Percentiles rank a stretch among this genome's conserved stretches.
Evolutionary conservation across 768 basidiomycete genomes (phyloP).

Genomic region (Kwoniella heveanensis): DNA sequence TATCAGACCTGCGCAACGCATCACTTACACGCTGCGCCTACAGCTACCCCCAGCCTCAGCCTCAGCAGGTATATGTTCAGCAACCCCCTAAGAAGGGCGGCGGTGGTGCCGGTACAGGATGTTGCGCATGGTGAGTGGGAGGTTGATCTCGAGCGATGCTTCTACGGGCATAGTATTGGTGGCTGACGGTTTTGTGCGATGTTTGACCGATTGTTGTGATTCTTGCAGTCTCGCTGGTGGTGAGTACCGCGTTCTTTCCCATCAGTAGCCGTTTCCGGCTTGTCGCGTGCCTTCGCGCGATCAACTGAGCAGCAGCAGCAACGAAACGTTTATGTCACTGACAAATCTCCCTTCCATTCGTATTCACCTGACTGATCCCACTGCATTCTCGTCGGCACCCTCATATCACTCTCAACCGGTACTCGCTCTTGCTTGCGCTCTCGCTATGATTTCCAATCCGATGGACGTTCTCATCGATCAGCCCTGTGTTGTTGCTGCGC

Average conservation of each 20-base stretch:
- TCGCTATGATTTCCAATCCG: background rate
- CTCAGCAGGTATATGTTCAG: conserved; percentile 74
- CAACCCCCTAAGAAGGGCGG: conserved; percentile 61
- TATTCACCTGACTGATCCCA: too few relatives aligned
- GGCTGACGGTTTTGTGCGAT: background rate
- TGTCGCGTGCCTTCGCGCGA: too few relatives aligned
- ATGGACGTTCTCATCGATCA: background rate
- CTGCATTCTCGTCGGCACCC: too few relatives aligned
- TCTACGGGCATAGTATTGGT: background rate
- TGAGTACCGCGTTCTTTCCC: conserved; percentile 3
- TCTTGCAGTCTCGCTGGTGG: conserved; percentile 22
- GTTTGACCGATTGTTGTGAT: background rate
- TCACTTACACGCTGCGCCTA: background rate
- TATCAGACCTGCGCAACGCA: too few relatives aligned
- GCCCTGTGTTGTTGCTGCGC: conserved; percentile 31
- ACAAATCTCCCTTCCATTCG: too few relatives aligned
- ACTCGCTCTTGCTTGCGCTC: too few relatives aligned
- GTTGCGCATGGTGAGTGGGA: conserved; percentile 61
- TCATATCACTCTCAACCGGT: too few relatives aligned
- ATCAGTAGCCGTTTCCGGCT: too few relatives aligned
- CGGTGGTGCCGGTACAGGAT: conserved; percentile 64
- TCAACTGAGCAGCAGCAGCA: too few relatives aligned
- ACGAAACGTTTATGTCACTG: too few relatives aligned
- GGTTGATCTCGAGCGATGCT: too few relatives aligned
- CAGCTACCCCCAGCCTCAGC: conserved; percentile 66